Base-by-base conservation (phyloP, 2,329 filamentous ascomycete species). In the Xylariales sp. region DNA sequence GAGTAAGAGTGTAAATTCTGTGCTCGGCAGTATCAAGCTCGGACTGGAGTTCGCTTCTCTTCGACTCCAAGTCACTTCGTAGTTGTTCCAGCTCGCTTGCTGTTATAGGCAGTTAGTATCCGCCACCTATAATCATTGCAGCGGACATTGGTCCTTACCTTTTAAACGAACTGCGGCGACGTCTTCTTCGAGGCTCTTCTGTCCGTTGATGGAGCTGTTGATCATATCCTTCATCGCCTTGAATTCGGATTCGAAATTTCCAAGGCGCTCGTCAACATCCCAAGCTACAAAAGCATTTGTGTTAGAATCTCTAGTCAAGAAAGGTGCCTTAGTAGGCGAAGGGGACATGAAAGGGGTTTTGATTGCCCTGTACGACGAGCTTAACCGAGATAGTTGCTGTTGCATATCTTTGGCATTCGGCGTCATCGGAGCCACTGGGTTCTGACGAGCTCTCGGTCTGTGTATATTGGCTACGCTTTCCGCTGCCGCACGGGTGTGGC, bases 201-300 rank as follows among this genome's bases (percentile, higher is more conserved):
- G 81, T 38, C 88, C 81, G 28, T 74, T 75, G 10, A 83, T 73
- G 16, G 85, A 81, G 21, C 74, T 74, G 41, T 80, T 79, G 55
- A 96, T 79, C 46, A 85, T 82, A 41, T 83, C 74, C 53, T 84
- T 83, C 44, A 97, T 70, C 42, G 75, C 70, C 33, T 76, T 73
- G 55, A 88, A 88, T 52, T 91, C 74, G 14, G 72, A 69, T 52
- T 95, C 87, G 64, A 96, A 83, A 42, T 81, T 76, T 45, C 82
- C 81, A 49, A 96, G 75, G 47, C 83, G 80, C 44, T 78, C 78
- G 51, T 89, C 83, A 48, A 89, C 80, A 58, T 96, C 88, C 75
- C 84, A 91, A 53, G 76, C 85, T 87, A 75, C 46, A 62, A 69
- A 77, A 23, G 58, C 62, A 51, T 67, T 72, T 48, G 76, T 65